phyloP scores from a whole-genome alignment of 768 basidiomycete species.

The Collybia mongolica region DNA sequence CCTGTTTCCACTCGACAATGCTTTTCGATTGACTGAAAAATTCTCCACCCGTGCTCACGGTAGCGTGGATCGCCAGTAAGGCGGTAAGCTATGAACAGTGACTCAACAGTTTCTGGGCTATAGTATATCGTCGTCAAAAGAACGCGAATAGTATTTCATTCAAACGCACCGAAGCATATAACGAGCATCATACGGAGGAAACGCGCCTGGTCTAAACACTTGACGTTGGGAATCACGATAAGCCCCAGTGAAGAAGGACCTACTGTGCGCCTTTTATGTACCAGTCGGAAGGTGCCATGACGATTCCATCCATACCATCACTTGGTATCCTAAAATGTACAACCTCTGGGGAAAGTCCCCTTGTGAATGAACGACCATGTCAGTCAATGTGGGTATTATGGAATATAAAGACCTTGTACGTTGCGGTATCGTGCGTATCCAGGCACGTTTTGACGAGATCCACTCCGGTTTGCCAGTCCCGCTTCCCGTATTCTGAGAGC shows the following conservation, averaged over 20 bases:
- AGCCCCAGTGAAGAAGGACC: constrained; percentile 13
- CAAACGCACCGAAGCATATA: constrained; percentile 79
- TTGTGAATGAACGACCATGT: constrained; percentile 23
- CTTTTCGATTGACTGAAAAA: constrained; percentile 87
- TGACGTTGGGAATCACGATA: not conserved
- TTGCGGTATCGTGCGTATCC: constrained; percentile 78
- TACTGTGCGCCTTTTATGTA: constrained; percentile 85
- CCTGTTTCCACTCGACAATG: constrained; percentile 77
- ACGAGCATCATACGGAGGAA: constrained; percentile 75
- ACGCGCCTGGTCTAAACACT: constrained; percentile 29
- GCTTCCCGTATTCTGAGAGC: constrained; percentile 56
- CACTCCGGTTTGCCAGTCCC: constrained; percentile 82
- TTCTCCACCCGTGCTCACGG: constrained; percentile 82
- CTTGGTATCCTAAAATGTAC: constrained; percentile 75
- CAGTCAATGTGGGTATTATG: not conserved
- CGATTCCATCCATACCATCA: constrained; percentile 47
- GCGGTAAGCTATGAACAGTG: constrained; percentile 89
- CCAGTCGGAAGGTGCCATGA: constrained; percentile 67
- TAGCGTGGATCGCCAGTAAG: constrained; percentile 82
- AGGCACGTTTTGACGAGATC: constrained; percentile 89
- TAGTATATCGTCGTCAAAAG: not conserved
- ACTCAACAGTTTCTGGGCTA: constrained; percentile 93
- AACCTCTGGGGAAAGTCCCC: constrained; percentile 87
- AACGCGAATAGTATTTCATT: not conserved
- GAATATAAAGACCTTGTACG: constrained; percentile 46